These are phyloP conservation scores for Colletotrichum sp. DNA, from an alignment of 2,329 filamentous ascomycete species.

Conservation along the genomic window DNA sequence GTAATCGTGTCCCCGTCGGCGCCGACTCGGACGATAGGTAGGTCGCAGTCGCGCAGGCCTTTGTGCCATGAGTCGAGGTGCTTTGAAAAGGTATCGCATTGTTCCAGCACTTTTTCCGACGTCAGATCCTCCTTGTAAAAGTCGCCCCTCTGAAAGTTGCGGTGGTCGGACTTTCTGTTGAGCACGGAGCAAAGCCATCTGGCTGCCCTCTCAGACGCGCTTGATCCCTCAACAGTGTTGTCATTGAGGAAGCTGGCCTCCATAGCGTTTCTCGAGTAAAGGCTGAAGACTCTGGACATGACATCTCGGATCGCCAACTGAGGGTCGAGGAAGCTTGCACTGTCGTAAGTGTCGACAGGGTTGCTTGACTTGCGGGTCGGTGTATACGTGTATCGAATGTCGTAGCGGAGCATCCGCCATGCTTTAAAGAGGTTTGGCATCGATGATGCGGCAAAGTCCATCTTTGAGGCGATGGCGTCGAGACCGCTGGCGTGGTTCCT, in stretches of 20 bases:
- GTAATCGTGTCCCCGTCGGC: background rate
- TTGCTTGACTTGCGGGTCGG: background rate
- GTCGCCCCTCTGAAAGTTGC: background rate
- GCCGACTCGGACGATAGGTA: background rate
- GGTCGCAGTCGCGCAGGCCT: background rate
- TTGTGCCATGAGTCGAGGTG: constrained; percentile 1
- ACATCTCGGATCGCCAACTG: constrained; percentile 8
- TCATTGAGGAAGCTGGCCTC: background rate
- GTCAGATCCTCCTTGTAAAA: background rate
- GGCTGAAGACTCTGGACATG: background rate
- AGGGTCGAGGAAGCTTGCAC: background rate
- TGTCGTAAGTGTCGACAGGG: background rate
- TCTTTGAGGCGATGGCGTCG: background rate
- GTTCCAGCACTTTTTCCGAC: background rate
- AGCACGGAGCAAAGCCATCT: background rate
- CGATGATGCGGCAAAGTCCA: background rate
- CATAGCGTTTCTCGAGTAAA: background rate
- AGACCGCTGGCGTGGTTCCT: background rate
- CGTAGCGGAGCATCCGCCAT: constrained; percentile 11
- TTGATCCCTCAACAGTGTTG: background rate
- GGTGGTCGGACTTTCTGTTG: background rate
- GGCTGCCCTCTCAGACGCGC: constrained; percentile 7
- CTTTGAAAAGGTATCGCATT: background rate
- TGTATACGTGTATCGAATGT: background rate
- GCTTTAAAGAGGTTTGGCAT: constrained; percentile 13